Evolutionary conservation across 2,329 filamentous ascomycete species (phyloP), one percentile per base, ranked within the genome.

Genomic region (Diplodia scrobiculata): DNA sequence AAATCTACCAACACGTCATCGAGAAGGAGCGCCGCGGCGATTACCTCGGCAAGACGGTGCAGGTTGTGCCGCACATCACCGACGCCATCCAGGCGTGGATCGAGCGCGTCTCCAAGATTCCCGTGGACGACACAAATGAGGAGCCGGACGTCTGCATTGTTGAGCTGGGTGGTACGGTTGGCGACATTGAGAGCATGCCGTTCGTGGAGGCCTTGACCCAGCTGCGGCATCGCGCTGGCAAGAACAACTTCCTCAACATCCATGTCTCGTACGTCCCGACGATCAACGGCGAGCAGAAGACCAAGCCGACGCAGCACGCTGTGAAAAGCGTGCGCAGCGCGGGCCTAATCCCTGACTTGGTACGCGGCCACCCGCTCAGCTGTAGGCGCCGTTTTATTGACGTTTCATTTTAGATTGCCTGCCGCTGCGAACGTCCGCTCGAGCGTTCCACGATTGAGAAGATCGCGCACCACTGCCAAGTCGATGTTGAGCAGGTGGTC

Each of bases 81-180:
- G 88, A 96, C 74, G 91, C 89, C 19, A 96, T 97, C 73, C 91
- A 96, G 78, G 91, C 96, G 67, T 96, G 92, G 91, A 92, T 98
- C 69, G 87, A 92, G 79, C 85, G 91, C 29, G 94, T 98, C 13
- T 89, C 94, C 36, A 87, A 84, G 74, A 88, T 95, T 50, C 91
- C 93, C 0, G 92, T 96, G 2, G 94, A 98, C 74, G 91, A 94
- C 71, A 91, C 91, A 1, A 86, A 87, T 21, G 86, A 89, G 74
- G 86, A 89, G 78, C 94, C 95, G 0, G 94, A 98, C 79, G 90
- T 97, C 67, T 98, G 94, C 78, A 95, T 98, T 68, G 90, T 91
- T 77, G 88, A 87, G 83, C 77, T 87, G 36, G 82, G 88, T 71
- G 88, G 88, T 38, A 90, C 88, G 2, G 85, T 90, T 38, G 89